Base-by-base conservation (phyloP, 139 green algal genomes). In the Astrephomene gubernaculifera region DNA sequence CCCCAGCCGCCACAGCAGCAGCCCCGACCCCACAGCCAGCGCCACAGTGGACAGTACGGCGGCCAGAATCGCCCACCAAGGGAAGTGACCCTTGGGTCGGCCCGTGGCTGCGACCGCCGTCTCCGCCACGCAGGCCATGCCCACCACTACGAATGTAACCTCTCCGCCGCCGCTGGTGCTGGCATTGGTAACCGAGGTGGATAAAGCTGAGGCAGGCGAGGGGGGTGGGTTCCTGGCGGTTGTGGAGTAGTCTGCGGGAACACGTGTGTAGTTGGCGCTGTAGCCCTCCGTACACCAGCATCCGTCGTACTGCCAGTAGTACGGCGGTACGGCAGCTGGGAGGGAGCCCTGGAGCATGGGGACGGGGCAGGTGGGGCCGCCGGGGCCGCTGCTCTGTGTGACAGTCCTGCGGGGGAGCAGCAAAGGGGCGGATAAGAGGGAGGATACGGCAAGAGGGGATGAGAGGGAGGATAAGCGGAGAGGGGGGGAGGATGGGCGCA, bases 301-400 rank as follows among this genome's bases (percentile, higher is more conserved):
- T 2, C 44, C 39, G 43, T 25, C 43, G 39, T 78, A 78, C 70
- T 78, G 70, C 70, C 70, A 78, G 43, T 78, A 78, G 70, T 63
- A 61, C 27, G 70, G 43, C 4, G 43, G 27, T 29, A 78, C 44
- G 27, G 44, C 43, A 4, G 70, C 70, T 21, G 43, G 29, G 27
- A 43, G 41, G 7, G 29, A 41, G n/a, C 70, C 44, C 0, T 25
- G 70, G 68, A 75, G 68, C 6, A 57, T 1, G 4, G 68, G 38
- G 21, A 53, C 38, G 36, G 68, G 68, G 38, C 68, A 75, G 21
- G 53, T 1, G 25, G 68, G 38, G 29, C 17, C 68, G 17, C 36
- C 68, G 1, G 68, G 7, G 41, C 68, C 39, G 38, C 2, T 57
- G 68, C 68, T 33, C 38, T 8, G 22, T 19, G 38, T 36, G 68